These are phyloP conservation scores for Draba incana DNA, from an alignment of 345 rosid genomes.

Conservation along the genomic window DNA sequence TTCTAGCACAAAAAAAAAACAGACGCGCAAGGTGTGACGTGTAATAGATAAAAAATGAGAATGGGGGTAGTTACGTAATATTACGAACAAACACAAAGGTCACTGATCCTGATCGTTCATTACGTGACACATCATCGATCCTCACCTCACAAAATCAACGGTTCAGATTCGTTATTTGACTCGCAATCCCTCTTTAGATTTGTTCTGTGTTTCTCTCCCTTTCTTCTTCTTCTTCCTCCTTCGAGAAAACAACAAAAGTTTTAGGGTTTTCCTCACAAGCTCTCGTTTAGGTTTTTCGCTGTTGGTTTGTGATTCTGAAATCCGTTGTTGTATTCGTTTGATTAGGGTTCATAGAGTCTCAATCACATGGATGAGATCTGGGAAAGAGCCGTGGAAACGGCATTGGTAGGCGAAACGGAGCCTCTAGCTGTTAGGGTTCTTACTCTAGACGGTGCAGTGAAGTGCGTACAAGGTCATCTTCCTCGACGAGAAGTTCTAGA, in stretches of 20 bases:
- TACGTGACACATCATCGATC: not conserved
- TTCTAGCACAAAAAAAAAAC: too few species aligned
- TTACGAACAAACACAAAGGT: not conserved
- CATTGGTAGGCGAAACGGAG: slow-evolving; percentile 64
- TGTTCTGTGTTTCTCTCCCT: not conserved
- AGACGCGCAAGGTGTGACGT: not conserved
- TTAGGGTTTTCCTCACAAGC: not conserved
- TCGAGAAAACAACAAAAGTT: too few species aligned
- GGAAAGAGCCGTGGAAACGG: slow-evolving; percentile 76
- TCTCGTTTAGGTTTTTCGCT: not conserved
- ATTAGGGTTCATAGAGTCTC: too few species aligned
- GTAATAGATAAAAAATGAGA: not conserved
- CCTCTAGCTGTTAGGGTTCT: slow-evolving; percentile 46
- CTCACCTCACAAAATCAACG: not conserved
- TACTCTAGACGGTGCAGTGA: slow-evolving; percentile 79
- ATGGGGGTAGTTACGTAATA: not conserved
- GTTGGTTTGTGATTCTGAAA: not conserved
- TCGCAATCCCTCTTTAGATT: not conserved
- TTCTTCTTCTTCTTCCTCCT: too few species aligned
- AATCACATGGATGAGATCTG: slow-evolving; percentile 71
- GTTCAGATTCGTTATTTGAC: not conserved
- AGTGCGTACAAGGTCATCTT: slow-evolving; percentile 64
- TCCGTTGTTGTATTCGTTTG: too few species aligned
- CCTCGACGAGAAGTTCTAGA: slow-evolving; percentile 58
- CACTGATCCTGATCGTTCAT: not conserved